Percentiles rank a stretch among this genome's conserved stretches.
phyloP scores from a whole-genome alignment of 164 flowering plant genomes.

The Annona cherimola region DNA sequence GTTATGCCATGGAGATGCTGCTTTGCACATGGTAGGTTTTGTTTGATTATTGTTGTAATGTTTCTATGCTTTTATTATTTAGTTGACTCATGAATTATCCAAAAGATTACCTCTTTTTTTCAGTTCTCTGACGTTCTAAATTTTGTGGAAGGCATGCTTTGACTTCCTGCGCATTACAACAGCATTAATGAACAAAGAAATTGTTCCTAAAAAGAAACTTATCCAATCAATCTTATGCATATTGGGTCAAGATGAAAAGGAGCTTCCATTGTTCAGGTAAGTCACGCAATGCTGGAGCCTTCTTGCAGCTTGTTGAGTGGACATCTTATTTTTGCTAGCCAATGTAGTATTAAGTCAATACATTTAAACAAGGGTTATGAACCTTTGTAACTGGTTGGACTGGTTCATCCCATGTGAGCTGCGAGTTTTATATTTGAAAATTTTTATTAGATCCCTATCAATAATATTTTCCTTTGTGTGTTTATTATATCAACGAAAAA shows the following conservation, averaged over 20 bases:
- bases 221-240: constrained; percentile 55
- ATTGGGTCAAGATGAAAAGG: constrained; percentile 44
- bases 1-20: constrained; percentile 75
- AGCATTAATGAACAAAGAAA: constrained; percentile 43
- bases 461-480: too few relatives aligned
- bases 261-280: constrained; percentile 62
- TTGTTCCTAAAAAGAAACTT: constrained; percentile 64
- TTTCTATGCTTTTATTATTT: constrained; percentile 9
- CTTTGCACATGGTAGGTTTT: constrained; percentile 78
- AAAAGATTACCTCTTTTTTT: background rate
- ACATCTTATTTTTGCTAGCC: background rate
- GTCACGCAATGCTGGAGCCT: constrained; percentile 6
- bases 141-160: constrained; percentile 78
- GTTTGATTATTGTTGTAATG: background rate
- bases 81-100: background rate
- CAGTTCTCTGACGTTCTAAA: background rate
- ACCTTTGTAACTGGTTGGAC: background rate
- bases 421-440: too few relatives aligned
- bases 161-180: constrained; percentile 70
- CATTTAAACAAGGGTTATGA: background rate
- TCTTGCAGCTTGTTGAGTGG: constrained; percentile 9
- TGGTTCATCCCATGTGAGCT: background rate
- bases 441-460: too few relatives aligned
- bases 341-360: background rate
- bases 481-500: too few relatives aligned